phyloP scores from a whole-genome alignment of 2,329 filamentous ascomycete species.

The Penicillium digitatum region DNA sequence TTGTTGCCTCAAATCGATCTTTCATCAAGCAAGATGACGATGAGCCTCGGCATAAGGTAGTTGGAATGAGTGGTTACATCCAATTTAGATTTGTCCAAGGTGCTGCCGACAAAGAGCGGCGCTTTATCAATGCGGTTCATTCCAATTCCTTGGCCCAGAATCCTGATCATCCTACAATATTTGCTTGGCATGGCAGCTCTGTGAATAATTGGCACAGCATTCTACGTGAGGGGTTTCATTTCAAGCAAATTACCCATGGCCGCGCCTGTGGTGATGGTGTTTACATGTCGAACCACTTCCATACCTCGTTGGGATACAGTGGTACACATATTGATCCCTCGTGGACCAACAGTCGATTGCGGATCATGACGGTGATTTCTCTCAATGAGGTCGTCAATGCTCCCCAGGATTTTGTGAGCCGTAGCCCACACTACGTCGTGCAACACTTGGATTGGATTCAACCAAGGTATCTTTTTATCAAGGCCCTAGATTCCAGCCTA shows the following conservation, averaged over 20 bases:
- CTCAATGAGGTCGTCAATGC: constrained; percentile 83
- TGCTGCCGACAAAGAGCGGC: constrained; percentile 77
- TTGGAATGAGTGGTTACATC: constrained; percentile 62
- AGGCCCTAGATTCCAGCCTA: constrained; percentile 19
- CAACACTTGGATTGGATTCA: constrained; percentile 80
- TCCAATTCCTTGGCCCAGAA: constrained; percentile 35
- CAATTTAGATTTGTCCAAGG: constrained; percentile 89
- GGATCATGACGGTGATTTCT: constrained; percentile 59
- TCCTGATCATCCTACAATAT: constrained; percentile 62
- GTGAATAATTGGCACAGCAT: constrained; percentile 86
- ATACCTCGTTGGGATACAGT: constrained; percentile 54
- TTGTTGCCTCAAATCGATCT: constrained; percentile 83
- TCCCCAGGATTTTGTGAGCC: constrained; percentile 57
- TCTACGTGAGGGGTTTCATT: constrained; percentile 76
- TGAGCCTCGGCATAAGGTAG: constrained; percentile 51
- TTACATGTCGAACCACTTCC: constrained; percentile 66
- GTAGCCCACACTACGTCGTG: constrained; percentile 65
- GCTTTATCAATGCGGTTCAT: constrained; percentile 63
- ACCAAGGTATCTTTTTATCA: constrained; percentile 75
- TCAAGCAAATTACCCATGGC: constrained; percentile 58
- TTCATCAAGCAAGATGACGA: constrained; percentile 69
- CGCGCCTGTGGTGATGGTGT: constrained; percentile 74
- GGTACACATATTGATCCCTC: not conserved
- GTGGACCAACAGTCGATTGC: constrained; percentile 67
- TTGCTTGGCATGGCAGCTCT: constrained; percentile 80